Conservation (phyloP, 2,329 filamentous ascomycete genomes). For the Tolypocladium amazonense region DNA sequence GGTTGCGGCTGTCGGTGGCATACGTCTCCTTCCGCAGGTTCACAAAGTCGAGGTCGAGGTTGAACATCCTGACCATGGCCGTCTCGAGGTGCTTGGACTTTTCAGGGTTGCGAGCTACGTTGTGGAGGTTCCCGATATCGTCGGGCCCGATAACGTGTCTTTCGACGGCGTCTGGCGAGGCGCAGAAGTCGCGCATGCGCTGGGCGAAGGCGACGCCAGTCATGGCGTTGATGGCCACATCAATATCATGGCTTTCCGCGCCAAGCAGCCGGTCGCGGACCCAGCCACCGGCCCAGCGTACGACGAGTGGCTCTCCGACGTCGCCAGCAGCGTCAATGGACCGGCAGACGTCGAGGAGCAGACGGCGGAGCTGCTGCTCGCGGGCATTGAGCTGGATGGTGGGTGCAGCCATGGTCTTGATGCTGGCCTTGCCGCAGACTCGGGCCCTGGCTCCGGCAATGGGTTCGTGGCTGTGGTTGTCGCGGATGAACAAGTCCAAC, state of each 20-base stretch:
- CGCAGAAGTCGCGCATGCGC: slow-evolving; percentile 58
- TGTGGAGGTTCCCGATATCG: slow-evolving; percentile 69
- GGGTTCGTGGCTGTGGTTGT: slow-evolving; percentile 1
- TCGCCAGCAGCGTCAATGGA: slow-evolving; percentile 41
- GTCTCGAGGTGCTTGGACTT: slow-evolving; percentile 96
- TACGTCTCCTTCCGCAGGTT: slow-evolving; percentile 92
- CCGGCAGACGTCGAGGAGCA: slow-evolving; percentile 72
- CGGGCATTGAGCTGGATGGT: slow-evolving; percentile 49
- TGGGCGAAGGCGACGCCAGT: slow-evolving; percentile 68
- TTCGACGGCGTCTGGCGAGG: slow-evolving; percentile 43
- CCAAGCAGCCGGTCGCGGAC: slow-evolving; percentile 75
- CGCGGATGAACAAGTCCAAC: slow-evolving; percentile 15
- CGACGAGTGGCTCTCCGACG: slow-evolving; percentile 43
- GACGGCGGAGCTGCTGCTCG: slow-evolving; percentile 61
- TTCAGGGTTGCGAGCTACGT: slow-evolving; percentile 84
- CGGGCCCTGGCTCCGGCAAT: neutral
- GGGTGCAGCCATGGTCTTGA: slow-evolving; percentile 5
- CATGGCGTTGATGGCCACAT: slow-evolving; percentile 78
- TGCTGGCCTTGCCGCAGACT: neutral
- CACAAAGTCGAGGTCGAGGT: slow-evolving; percentile 85
- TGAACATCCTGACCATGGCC: slow-evolving; percentile 74
- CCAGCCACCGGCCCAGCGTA: slow-evolving; percentile 81
- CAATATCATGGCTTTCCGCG: slow-evolving; percentile 66
- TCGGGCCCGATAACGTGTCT: slow-evolving; percentile 48
- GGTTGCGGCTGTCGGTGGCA: slow-evolving; percentile 77